Evolutionary conservation across 192 early-diverging fungal species (phyloP).

Genomic region (Coemansia sp.): DNA sequence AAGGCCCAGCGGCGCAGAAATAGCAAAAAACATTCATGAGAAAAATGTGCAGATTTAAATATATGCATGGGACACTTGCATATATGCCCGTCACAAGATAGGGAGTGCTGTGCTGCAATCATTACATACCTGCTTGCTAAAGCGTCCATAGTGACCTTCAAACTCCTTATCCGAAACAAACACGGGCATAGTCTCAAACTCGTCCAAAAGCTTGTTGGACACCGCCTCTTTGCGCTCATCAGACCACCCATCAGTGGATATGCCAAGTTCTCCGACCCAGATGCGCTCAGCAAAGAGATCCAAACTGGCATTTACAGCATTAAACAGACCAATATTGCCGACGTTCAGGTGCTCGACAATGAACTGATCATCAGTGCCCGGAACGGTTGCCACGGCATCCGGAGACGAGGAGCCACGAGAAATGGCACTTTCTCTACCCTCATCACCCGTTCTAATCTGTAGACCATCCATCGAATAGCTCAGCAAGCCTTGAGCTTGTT

Average conservation of each 20-base stretch:
- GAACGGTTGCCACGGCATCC: constrained; percentile 13
- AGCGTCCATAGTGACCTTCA: constrained; percentile 90
- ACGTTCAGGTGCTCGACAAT: constrained; percentile 69
- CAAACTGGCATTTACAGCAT: constrained; percentile 75
- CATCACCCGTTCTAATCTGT: constrained; percentile 13
- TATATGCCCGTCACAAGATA: constrained; percentile 5
- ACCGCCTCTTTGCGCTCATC: constrained; percentile 62
- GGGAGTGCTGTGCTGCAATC: neutral
- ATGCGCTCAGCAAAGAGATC: constrained; percentile 58
- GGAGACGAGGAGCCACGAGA: neutral
- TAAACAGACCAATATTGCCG: constrained; percentile 95
- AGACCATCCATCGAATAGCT: constrained; percentile 11
- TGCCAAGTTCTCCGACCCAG: constrained; percentile 78
- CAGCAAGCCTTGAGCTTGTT: constrained; percentile 7
- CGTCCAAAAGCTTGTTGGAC: constrained; percentile 56
- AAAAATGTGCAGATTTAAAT: neutral
- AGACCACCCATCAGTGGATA: constrained; percentile 65
- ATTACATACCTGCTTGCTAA: constrained; percentile 81
- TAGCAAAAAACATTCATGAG: neutral
- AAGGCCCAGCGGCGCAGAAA: neutral
- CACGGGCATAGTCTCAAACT: constrained; percentile 74
- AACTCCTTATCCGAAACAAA: constrained; percentile 76
- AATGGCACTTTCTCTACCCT: neutral
- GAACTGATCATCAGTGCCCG: constrained; percentile 53
- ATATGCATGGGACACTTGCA: neutral